phyloP scores from a whole-genome alignment of 257 asterid genomes.

The Verbascum thapsus region DNA sequence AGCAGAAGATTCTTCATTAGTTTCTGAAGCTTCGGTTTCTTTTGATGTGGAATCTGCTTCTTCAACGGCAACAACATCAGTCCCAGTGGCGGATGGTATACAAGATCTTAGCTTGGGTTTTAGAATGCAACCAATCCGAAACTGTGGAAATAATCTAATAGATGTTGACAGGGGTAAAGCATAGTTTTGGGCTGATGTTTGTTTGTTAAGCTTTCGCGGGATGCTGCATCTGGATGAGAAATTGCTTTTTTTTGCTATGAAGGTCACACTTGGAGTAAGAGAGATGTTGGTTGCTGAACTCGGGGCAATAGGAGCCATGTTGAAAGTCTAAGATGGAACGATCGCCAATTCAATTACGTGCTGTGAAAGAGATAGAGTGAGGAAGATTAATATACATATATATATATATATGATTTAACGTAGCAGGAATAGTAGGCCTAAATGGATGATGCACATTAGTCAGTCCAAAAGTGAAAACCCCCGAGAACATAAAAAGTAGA shows the following conservation, averaged over 20 bases:
- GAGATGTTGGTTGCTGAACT: conserved; percentile 48
- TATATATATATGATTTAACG: too few species aligned
- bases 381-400: too few species aligned
- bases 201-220: conserved; percentile 45
- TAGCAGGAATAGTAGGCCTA: too few species aligned
- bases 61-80: conserved; percentile 80
- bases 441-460: too few species aligned
- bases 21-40: conserved; percentile 43
- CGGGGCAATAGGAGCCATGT: conserved; percentile 63
- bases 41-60: conserved; percentile 51
- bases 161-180: conserved; percentile 74
- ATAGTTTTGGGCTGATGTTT: conserved; percentile 49
- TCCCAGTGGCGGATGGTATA: conserved; percentile 55
- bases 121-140: conserved; percentile 48
- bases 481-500: too few species aligned
- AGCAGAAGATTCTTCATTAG: conserved; percentile 42
- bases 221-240: conserved; percentile 50
- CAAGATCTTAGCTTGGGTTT: conserved; percentile 45
- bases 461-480: too few species aligned
- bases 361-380: neutral
- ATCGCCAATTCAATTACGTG: conserved; percentile 49
- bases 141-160: conserved; percentile 73
- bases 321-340: conserved; percentile 27
- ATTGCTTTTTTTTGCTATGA: conserved; percentile 41
- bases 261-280: conserved; percentile 45